Conservation (phyloP, 2,329 filamentous ascomycete species). For the Neodidymelliopsis sp. region DNA sequence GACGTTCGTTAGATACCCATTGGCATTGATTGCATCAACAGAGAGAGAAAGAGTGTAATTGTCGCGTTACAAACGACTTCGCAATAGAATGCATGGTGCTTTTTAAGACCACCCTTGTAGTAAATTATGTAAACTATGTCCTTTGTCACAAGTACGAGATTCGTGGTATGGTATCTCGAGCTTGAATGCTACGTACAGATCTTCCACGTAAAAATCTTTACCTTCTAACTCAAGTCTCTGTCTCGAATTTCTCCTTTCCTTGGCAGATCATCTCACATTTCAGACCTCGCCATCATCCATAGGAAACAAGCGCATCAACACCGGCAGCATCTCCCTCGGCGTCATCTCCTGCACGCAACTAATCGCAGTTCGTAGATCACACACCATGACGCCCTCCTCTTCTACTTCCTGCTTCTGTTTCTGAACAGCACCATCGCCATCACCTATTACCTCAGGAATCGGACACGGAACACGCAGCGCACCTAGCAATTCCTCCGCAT, state of each 20-base stretch:
- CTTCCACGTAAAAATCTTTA: too few relatives aligned
- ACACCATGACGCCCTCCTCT: constrained; percentile 12
- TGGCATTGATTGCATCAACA: constrained; percentile 9
- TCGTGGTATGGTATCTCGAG: too few relatives aligned
- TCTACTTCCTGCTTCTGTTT: neutral
- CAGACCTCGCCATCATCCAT: too few relatives aligned
- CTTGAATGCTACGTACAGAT: too few relatives aligned
- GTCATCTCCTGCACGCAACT: constrained; percentile 11
- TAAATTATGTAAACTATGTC: too few relatives aligned
- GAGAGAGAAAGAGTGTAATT: neutral
- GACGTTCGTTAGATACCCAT: constrained; percentile 25
- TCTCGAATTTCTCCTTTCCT: too few relatives aligned
- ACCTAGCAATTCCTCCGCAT: constrained; percentile 18
- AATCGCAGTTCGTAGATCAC: constrained; percentile 20
- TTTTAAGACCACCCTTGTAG: neutral
- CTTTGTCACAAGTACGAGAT: too few relatives aligned
- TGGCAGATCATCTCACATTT: too few relatives aligned
- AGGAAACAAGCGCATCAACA: constrained; percentile 22
- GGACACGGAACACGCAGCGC: constrained; percentile 15
- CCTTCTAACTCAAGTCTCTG: too few relatives aligned
- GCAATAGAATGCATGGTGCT: neutral
- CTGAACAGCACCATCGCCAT: too few relatives aligned
- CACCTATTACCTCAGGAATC: neutral
- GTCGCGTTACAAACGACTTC: neutral
- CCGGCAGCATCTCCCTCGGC: constrained; percentile 18